Evolutionary conservation across 2,329 filamentous ascomycete genomes (phyloP).

Genomic region (Chrysoporthe cubensis): DNA sequence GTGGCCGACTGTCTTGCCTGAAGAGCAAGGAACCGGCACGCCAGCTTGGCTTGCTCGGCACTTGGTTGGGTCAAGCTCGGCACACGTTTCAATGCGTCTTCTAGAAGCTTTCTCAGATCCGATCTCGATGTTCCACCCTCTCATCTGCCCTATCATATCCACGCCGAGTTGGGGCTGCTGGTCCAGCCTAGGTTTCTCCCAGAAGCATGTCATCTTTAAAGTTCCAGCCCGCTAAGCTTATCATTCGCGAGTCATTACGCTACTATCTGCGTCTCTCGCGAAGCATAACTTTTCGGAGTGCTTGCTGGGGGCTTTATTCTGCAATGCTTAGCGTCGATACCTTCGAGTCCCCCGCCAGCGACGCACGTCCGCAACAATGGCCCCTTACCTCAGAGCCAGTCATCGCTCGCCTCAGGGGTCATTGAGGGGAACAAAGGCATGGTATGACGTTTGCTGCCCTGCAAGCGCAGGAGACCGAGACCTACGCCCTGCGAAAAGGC

Average conservation of each 20-base stretch:
- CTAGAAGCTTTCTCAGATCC: conserved; percentile 10
- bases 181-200: conserved; percentile 1
- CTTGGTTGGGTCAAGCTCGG: background rate
- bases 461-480: background rate
- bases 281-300: background rate
- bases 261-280: background rate
- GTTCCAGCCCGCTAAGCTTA: background rate
- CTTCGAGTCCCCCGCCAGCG: background rate
- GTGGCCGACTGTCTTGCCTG: background rate
- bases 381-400: background rate
- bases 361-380: background rate
- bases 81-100: background rate
- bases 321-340: too few relatives aligned
- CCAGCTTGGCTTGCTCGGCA: background rate
- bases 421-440: background rate
- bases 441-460: background rate
- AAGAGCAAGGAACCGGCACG: background rate
- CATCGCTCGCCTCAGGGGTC: background rate
- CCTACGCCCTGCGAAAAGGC: background rate
- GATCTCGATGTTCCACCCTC: background rate
- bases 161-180: background rate
- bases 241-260: background rate
- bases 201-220: conserved; percentile 11
- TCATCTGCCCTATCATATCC: background rate
- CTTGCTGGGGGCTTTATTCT: background rate